Evolutionary conservation across 306 rosid genomes (phyloP), one percentile per base, ranked within the genome.

Genomic region (Sindora glabra): DNA sequence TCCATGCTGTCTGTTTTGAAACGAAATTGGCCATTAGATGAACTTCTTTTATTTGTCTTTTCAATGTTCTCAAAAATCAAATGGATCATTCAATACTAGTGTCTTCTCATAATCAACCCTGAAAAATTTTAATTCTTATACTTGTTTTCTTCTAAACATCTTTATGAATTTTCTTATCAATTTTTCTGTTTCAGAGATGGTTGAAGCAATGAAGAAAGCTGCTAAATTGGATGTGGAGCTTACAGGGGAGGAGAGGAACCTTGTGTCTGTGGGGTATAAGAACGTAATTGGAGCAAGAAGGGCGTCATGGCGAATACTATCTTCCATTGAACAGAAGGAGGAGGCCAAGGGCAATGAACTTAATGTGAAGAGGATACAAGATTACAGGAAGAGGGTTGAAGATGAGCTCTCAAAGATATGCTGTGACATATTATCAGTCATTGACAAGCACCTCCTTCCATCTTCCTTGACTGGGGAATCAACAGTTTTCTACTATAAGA

Each of bases 311-410:
- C 58, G 79, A 36, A 77, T 77, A 38, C 41, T 77, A 46, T 77
- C 76, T 29, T 73, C 82, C 33, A 46, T 68, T 68, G 82, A 77
- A 64, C 79, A 63, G 37, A 77, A 77, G 69, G 82, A 77, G 64
- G 75, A 40, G 32, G 50, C 41, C 46, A 72, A 64, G 62, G 76
- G 74, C 21, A 72, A 48, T 38, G 79, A 77, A 57, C 59, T 63
- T 6, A 63, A 73, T 64, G 79, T 52, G 62, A 66, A 63, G 30
- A 50, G 73, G 61, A 68, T 77, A 29, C 63, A 52, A 66, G 70
- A 27, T 29, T 73, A 77, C 65, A 63, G 71, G 82, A 56, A 33
- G 41, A 55, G 79, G 66, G 76, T 72, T 52, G 79, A 68, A 64
- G 76, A 77, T 10, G 82, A 73, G 34, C 70, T 73, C 4, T 56